These are phyloP conservation scores for Pleoardoris graminearum DNA, from an alignment of 2,329 filamentous ascomycete species.

Conservation along the genomic window DNA sequence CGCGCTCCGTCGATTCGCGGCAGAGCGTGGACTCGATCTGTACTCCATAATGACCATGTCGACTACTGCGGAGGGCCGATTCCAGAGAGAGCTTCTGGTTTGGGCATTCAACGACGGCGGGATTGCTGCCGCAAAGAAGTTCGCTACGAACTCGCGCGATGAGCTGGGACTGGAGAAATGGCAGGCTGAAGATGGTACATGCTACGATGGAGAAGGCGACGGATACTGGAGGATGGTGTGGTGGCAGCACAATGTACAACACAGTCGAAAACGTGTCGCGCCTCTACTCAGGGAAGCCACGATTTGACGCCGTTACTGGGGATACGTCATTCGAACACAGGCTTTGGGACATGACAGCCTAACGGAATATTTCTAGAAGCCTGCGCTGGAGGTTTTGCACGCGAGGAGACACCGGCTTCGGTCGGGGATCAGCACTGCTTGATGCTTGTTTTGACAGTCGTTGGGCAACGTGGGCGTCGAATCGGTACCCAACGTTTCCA, in stretches of 20 bases:
- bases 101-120: conserved; percentile 62
- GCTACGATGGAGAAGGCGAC: conserved; percentile 34
- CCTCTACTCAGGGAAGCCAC: conserved; percentile 59
- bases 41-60: conserved; percentile 72
- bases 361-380: conserved; percentile 8
- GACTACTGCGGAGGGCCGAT: conserved; percentile 55
- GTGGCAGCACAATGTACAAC: conserved; percentile 63
- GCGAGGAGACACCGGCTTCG: conserved; percentile 16
- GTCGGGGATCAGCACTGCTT: conserved; percentile 17
- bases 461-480: conserved; percentile 28
- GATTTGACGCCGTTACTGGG: conserved; percentile 11
- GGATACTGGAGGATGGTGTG: conserved; percentile 63
- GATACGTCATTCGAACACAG: conserved; percentile 8
- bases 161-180: conserved; percentile 62
- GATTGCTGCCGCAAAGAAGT: conserved; percentile 57
- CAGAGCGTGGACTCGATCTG: conserved; percentile 64
- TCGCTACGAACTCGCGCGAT: conserved; percentile 53
- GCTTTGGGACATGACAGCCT: conserved; percentile 10
- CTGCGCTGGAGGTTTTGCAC: not conserved
- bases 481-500: conserved; percentile 17
- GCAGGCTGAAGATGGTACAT: conserved; percentile 53
- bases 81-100: conserved; percentile 69
- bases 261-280: conserved; percentile 66
- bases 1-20: conserved; percentile 57
- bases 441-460: conserved; percentile 25